Evolutionary conservation across 2,329 filamentous ascomycete genomes (phyloP).

Genomic region (Stenocarpella maydis): DNA sequence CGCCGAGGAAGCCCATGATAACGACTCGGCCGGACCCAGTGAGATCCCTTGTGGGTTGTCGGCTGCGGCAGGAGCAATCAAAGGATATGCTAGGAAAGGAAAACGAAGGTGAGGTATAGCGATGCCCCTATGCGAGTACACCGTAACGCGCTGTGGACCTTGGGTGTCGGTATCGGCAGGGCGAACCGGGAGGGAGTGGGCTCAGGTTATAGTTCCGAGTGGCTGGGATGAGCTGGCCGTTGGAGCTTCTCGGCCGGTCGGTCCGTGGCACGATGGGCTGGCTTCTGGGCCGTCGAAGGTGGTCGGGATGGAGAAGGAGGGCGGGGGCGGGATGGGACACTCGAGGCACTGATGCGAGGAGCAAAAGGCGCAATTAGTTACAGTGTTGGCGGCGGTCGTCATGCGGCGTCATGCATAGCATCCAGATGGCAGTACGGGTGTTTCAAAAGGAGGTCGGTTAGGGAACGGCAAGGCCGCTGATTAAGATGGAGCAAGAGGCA

Average conservation of each 20-base stretch:
- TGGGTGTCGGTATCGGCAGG: constrained; percentile 20
- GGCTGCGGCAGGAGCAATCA: constrained; percentile 17
- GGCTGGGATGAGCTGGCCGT: constrained; percentile 22
- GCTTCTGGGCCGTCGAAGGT: neutral
- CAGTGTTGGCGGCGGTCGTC: constrained; percentile 22
- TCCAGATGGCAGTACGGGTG: constrained; percentile 18
- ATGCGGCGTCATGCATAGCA: constrained; percentile 33
- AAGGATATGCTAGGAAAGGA: neutral
- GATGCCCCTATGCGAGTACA: constrained; percentile 15
- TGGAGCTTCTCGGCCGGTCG: constrained; percentile 26
- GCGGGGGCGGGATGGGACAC: neutral
- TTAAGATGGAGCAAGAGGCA: constrained; percentile 27
- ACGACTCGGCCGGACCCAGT: constrained; percentile 13
- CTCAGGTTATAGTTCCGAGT: constrained; percentile 18
- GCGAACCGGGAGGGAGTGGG: constrained; percentile 32
- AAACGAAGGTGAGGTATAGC: neutral
- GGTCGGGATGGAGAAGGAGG: neutral
- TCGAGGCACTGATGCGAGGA: constrained; percentile 21
- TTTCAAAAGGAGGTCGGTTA: constrained; percentile 28
- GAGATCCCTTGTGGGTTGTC: neutral
- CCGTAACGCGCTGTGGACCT: constrained; percentile 23
- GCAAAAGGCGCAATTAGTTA: constrained; percentile 7
- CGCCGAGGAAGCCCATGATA: constrained; percentile 87
- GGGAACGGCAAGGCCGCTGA: constrained; percentile 27
- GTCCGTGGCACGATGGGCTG: constrained; percentile 17